Base-by-base conservation (phyloP, 2,329 filamentous ascomycete genomes). In the Fusarium camptoceras region DNA sequence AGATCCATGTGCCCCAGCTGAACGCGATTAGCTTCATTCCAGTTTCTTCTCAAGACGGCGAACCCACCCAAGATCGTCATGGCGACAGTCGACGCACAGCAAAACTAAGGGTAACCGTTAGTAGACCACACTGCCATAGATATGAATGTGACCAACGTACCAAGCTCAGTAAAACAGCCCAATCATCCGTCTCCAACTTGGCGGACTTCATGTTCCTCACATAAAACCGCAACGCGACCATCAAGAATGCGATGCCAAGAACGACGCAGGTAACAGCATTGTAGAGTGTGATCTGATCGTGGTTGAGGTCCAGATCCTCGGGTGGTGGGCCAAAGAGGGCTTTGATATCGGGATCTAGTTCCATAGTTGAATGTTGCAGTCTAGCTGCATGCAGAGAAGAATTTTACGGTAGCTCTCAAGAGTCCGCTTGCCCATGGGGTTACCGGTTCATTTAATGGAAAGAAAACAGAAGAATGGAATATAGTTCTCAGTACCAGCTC, bases 161-260 rank as follows among this genome's bases (percentile, higher is more conserved):
- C 51, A 64, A 1, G 9, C 61, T 64, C 16, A 39, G n/a, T 20
- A 64, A 30, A 1, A 50, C 61, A 2, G 61, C 61, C 61, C 61
- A 64, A 16, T 64, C 61, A 3, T 64, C 59, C 61, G 46, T 47
- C 39, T 64, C 59, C 2, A 64, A 27, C 2, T 31, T 37, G 4
- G 59, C 39, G 3, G 61, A 64, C 25, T 64, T 64, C 61, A 64
- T 64, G 27, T 42, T 64, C 20, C 61, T 64, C 18, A 64, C 61
- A 14, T 64, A 64, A 9, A 64, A 64, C 1, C 61, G 61, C n/a
- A 64, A 27, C 0, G 28, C 59, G 2, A 64, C 61, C 2, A 27
- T 46, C 0, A 42, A n/a, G 1, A 37, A 34, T 1, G 61, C 51
- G 3, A 64, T 28, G 0, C 59, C 51, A 2, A 64, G 51, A 22